Evolutionary conservation across 163 green algal genomes (phyloP), one percentile per base, ranked within the genome.

Genomic region (Chlorella variabilis): DNA sequence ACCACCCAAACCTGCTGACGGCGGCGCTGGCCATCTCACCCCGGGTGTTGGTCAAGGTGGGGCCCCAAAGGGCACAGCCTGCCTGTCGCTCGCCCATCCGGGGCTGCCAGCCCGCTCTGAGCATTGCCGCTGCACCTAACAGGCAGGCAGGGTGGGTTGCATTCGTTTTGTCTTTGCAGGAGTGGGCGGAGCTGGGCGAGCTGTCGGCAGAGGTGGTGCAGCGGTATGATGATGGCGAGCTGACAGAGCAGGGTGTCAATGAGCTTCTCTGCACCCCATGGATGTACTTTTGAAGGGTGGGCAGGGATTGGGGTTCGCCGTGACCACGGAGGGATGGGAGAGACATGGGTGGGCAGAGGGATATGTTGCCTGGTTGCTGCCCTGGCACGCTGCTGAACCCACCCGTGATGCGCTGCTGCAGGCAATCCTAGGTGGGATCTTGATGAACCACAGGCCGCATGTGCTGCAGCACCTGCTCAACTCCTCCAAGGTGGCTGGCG

Each of bases 1-100:
- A 63, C 20, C 73, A 80, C 38, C 73, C 73, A 39, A 36, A 80
- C 38, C 38, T 80, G 73, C 73, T 80, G 56, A 29, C 56, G 15
- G 73, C 73, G 17, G 56, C 56, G 11, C 56, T 80, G 27, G 27
- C 54, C 17, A 56, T 70, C 33, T 45, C 38, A 2, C 9, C 29
- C 4, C 54, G 56, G 0, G 29, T 41, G 33, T 20, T 80, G 27
- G 25, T 80, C 4, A n/a, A 80, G 73, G 73, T 51, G 27, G 31
- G 41, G 23, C 45, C 15, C 45, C n/a, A n/a, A n/a, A n/a, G n/a
- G n/a, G n/a, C n/a, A n/a, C n/a, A n/a, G n/a, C n/a, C n/a, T n/a
- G n/a, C n/a, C n/a, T n/a, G n/a, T n/a, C n/a, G n/a, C n/a, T n/a
- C n/a, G n/a, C n/a, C n/a, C n/a, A n/a, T n/a, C n/a, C n/a, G n/a